A percentile compares a stretch with the other conserved stretches of the same genome.
phyloP scores from a whole-genome alignment of 73 alveolate species.

The Paramecium sexaurelia region DNA sequence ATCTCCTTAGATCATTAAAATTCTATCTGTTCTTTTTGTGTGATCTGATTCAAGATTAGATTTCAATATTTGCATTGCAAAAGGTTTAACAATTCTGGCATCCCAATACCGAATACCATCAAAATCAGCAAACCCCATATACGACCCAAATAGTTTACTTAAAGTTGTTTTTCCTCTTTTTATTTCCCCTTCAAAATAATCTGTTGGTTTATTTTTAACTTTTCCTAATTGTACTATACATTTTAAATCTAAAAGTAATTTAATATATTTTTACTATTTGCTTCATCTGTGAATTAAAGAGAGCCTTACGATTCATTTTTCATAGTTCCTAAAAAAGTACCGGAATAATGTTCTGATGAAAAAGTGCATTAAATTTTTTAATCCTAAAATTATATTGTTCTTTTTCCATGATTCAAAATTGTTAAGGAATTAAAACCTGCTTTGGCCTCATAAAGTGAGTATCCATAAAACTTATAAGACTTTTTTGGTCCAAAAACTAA shows the following conservation, averaged over 20 bases:
- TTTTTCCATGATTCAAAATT: constrained; percentile 60
- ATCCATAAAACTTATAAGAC: constrained; percentile 64
- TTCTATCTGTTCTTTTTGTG: constrained; percentile 81
- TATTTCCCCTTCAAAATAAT: constrained; percentile 87
- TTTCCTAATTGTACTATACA: constrained; percentile 51
- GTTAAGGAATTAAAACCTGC: constrained; percentile 74
- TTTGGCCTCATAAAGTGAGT: constrained; percentile 70
- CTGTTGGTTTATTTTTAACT: constrained; percentile 81
- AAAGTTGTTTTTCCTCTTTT: constrained; percentile 42
- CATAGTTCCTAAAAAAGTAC: constrained; percentile 73
- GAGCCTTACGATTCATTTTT: constrained; percentile 71
- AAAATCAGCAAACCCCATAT: constrained; percentile 93
- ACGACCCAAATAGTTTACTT: constrained; percentile 69
- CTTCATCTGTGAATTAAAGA: constrained; percentile 63
- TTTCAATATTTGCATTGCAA: constrained; percentile 60
- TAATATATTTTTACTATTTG: constrained; percentile 6
- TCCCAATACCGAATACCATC: constrained; percentile 97
- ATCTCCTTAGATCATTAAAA: constrained; percentile 75
- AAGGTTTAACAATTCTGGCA: constrained; percentile 75
- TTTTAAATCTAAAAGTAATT: neutral
- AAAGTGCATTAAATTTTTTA: constrained; percentile 49
- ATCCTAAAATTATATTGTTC: constrained; percentile 43
- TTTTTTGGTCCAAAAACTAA: constrained; percentile 67
- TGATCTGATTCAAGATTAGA: constrained; percentile 78
- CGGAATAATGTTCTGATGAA: constrained; percentile 69